phyloP scores from a whole-genome alignment of 495 filamentous ascomycete species.

The Bacidia rubella region DNA sequence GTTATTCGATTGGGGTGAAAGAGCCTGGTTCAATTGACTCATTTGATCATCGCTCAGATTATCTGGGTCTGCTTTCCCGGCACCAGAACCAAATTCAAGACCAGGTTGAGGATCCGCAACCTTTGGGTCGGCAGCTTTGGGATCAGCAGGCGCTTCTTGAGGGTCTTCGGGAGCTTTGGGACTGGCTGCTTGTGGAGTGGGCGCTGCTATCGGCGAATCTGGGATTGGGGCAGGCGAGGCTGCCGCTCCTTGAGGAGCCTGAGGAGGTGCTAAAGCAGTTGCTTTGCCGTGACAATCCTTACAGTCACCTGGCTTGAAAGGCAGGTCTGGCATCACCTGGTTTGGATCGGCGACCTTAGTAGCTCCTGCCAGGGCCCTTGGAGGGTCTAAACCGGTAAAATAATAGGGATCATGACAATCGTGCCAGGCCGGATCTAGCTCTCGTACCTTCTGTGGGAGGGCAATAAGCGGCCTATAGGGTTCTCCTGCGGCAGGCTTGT shows the following conservation, averaged over 20 bases:
- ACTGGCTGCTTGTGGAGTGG: neutral
- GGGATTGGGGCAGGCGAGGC: neutral
- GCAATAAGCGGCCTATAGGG: conserved; percentile 4
- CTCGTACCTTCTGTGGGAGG: neutral
- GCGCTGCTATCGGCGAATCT: neutral
- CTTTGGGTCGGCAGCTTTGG: neutral
- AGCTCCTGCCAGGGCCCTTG: conserved; percentile 1
- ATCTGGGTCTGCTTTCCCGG: neutral
- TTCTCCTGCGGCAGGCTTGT: conserved; percentile 2
- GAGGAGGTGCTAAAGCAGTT: neutral
- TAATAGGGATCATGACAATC: neutral
- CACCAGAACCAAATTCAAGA: neutral
- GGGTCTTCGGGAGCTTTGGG: neutral
- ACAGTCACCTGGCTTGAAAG: neutral
- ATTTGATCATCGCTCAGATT: neutral
- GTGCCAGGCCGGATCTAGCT: neutral
- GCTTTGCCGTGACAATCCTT: neutral
- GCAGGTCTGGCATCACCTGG: neutral
- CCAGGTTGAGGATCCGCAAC: neutral
- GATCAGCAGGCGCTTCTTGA: neutral
- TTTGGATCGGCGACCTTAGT: neutral
- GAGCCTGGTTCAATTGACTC: neutral
- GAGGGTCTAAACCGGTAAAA: conserved; percentile 6
- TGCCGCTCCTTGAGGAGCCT: neutral
- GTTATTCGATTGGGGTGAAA: neutral